Percentiles rank a stretch among this genome's conserved stretches.
Conservation (phyloP, 2,329 filamentous ascomycete genomes). For the Neofusicoccum parvum region DNA sequence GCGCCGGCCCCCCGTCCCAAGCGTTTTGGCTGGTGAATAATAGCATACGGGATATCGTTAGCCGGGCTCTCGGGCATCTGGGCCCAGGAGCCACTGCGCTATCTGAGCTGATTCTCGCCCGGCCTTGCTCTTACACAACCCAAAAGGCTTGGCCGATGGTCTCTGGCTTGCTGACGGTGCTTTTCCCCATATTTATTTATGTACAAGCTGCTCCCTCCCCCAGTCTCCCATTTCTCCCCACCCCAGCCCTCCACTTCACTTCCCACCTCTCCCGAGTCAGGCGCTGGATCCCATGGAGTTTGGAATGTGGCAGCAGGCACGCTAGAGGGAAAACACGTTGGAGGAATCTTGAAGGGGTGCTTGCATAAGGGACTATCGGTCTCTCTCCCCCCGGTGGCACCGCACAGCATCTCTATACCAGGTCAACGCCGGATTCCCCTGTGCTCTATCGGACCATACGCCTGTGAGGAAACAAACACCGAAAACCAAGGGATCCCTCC, state of each 20-base stretch:
- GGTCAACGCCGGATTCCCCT: background rate
- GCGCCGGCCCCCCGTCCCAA: no score
- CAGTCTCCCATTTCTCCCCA: background rate
- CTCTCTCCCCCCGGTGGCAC: background rate
- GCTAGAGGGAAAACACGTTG: background rate
- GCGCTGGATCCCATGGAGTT: background rate
- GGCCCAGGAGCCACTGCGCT: background rate
- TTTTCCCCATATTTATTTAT: constrained; percentile 12
- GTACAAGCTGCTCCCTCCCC: background rate
- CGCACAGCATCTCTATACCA: background rate
- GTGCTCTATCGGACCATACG: background rate
- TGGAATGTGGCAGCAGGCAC: background rate
- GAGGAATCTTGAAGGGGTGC: background rate
- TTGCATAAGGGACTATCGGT: background rate
- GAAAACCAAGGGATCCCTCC: background rate
- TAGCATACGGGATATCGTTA: constrained; percentile 10
- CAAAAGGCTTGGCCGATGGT: constrained; percentile 8
- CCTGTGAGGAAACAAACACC: background rate
- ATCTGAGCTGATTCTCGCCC: constrained; percentile 8
- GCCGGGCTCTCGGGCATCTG: background rate
- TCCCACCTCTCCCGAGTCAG: background rate
- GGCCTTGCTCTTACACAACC: constrained; percentile 1
- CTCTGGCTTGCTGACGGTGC: background rate
- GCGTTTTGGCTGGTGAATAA: background rate
- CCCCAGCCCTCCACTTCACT: background rate